Evolutionary conservation across 225 moss, liverwort and hornwort genomes (phyloP), one percentile per base, ranked within the genome.

Genomic region (Neckera pumila): DNA sequence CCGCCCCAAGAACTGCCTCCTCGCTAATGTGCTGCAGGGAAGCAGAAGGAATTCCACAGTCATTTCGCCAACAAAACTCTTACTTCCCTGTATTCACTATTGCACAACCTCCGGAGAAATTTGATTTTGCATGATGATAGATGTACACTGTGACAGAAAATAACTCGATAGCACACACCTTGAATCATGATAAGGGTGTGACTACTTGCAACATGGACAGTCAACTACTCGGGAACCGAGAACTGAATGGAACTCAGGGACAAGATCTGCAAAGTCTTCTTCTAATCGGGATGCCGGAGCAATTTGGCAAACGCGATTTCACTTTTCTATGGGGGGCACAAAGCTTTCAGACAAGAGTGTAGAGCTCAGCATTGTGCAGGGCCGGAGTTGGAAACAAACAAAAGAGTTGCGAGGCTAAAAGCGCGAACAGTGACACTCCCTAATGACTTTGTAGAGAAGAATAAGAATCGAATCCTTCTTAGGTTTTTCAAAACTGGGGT

Each of bases 1-100:
- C 95, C 30, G 93, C 94, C 54, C 83, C 60, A 34, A 98, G 90
- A 64, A 98, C 91, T 70, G 65, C 93, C 90, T 94, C 96, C 89
- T 98, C 98, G 85, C 82, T 95, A 38, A 98, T 89, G 90, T 97
- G 95, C 93, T 95, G 85, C 89, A 91, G 42, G 61, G 34, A 76
- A 87, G 76, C 47, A 51, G 76, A 85, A 61, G 47, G 75, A 36
- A 75, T 45, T 75, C 47, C 59, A 60, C 8, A 61, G 45, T 45
- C 73, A 85, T 60, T 85, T 85, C 31, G 47, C 61, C 47, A 36
- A 14, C 36, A 28, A 47, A 61, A 6, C 60, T 49, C 75, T 28
- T 63, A 63, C 34, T 49, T 25, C 34, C 47, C 81, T 47, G 34
- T 64, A 36, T 19, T 59, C 42, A 40, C 30, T 59, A 12, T 19